A percentile compares a stretch with the other conserved stretches of the same genome.
Conservation (phyloP, 208 protist species). For the Blechomonas ayalai region DNA sequence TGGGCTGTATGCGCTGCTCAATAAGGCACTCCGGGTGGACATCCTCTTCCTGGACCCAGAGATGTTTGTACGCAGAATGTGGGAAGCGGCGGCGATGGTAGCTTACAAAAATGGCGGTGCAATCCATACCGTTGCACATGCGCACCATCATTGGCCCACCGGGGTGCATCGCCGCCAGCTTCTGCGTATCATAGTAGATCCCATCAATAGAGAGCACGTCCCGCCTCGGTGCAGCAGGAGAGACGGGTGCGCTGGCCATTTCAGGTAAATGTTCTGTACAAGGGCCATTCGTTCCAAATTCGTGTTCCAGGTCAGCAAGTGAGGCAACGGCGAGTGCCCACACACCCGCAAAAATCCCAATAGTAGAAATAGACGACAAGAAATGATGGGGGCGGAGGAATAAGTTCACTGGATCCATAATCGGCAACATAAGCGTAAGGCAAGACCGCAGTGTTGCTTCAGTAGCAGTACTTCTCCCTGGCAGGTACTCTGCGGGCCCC, state of each 20-base stretch:
- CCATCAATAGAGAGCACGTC: constrained; percentile 70
- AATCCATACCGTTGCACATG: constrained; percentile 64
- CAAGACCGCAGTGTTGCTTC: no score
- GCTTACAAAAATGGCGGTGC: constrained; percentile 60
- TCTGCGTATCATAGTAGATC: constrained; percentile 71
- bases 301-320: not conserved
- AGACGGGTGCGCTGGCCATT: not conserved
- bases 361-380: no score
- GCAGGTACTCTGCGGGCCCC: no score
- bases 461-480: no score
- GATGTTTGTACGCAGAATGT: constrained; percentile 47
- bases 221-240: not conserved
- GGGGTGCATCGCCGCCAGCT: constrained; percentile 49
- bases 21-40: constrained; percentile 30
- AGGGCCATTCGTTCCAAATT: not conserved
- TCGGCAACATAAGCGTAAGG: no score
- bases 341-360: not conserved
- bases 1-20: constrained; percentile 30
- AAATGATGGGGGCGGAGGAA: no score
- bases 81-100: constrained; percentile 77
- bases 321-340: no score
- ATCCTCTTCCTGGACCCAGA: constrained; percentile 35
- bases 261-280: not conserved
- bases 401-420: no score
- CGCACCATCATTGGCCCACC: constrained; percentile 63